These are phyloP conservation scores for Colletotrichum sublineola DNA, from an alignment of 2,329 filamentous ascomycete genomes.

Conservation along the genomic window DNA sequence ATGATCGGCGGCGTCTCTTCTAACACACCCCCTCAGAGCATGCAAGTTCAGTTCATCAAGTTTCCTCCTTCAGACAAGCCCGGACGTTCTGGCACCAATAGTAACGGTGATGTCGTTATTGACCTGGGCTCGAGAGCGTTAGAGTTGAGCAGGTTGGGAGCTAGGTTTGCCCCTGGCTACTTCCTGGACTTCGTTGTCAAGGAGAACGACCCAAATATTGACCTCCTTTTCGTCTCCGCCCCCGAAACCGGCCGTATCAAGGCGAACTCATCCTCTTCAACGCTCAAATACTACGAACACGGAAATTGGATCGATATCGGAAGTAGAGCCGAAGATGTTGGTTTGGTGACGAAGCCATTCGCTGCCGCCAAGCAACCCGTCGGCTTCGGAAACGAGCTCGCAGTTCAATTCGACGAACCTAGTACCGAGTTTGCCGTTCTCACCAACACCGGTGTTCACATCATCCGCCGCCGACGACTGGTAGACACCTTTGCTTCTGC, in stretches of 20 bases:
- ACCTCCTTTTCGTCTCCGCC: conserved; percentile 84
- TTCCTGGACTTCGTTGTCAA: conserved; percentile 87
- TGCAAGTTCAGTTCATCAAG: conserved; percentile 98
- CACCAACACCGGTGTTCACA: conserved; percentile 90
- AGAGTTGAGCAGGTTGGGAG: conserved; percentile 64
- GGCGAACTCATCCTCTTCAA: conserved; percentile 64
- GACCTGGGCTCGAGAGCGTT: conserved; percentile 65
- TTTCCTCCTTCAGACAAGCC: conserved; percentile 77
- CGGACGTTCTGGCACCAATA: conserved; percentile 46
- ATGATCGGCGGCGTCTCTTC: conserved; percentile 71
- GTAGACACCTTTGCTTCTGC: conserved; percentile 93
- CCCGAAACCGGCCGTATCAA: conserved; percentile 91
- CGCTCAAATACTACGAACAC: conserved; percentile 79
- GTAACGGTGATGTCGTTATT: conserved; percentile 54
- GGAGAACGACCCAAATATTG: conserved; percentile 68
- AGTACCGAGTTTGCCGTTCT: conserved; percentile 89
- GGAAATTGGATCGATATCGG: conserved; percentile 84
- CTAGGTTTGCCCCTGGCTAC: conserved; percentile 85
- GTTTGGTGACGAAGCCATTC: conserved; percentile 80
- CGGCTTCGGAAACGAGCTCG: conserved; percentile 94
- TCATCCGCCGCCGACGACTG: conserved; percentile 84
- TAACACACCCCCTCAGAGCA: conserved; percentile 86
- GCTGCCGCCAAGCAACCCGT: conserved; percentile 75
- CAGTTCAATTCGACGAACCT: conserved; percentile 91
- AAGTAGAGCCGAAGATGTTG: conserved; percentile 81